These are phyloP conservation scores for Eutypa lata DNA, from an alignment of 2,329 filamentous ascomycete species.

Conservation along the genomic window DNA sequence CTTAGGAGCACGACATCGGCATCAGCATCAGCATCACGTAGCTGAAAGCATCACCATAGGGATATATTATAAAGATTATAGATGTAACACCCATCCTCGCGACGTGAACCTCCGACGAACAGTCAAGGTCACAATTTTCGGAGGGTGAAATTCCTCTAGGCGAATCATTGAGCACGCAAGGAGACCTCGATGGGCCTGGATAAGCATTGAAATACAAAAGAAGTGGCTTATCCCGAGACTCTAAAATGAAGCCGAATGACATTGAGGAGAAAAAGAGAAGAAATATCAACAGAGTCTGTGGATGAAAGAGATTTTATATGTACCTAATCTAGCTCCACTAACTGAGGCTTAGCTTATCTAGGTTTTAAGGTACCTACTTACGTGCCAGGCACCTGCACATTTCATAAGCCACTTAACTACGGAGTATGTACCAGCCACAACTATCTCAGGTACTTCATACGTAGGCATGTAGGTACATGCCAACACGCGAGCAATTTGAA, in stretches of 20 bases:
- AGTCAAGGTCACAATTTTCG: constrained; percentile 65
- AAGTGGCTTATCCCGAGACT: constrained; percentile 89
- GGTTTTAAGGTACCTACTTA: background rate
- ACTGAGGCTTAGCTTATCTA: background rate
- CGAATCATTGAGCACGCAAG: constrained; percentile 94
- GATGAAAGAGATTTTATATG: constrained; percentile 22
- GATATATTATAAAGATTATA: constrained; percentile 1
- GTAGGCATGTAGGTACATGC: too few species aligned
- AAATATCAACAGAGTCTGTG: constrained; percentile 30
- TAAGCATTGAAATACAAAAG: constrained; percentile 69
- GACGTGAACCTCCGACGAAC: constrained; percentile 36
- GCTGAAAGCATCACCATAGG: background rate
- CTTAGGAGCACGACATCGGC: background rate
- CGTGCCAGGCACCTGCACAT: background rate
- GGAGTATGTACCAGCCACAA: too few species aligned
- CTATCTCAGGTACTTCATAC: too few species aligned
- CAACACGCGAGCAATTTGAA: background rate
- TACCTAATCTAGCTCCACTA: background rate
- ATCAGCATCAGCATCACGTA: background rate
- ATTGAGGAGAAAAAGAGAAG: constrained; percentile 62
- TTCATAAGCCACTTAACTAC: too few species aligned
- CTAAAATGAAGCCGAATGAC: constrained; percentile 91
- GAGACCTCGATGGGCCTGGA: constrained; percentile 80
- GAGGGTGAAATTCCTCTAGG: constrained; percentile 80
- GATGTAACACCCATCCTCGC: constrained; percentile 38